These are phyloP conservation scores for Chrysosporium queenslandicum DNA, from an alignment of 2,329 filamentous ascomycete genomes.

Conservation along the genomic window DNA sequence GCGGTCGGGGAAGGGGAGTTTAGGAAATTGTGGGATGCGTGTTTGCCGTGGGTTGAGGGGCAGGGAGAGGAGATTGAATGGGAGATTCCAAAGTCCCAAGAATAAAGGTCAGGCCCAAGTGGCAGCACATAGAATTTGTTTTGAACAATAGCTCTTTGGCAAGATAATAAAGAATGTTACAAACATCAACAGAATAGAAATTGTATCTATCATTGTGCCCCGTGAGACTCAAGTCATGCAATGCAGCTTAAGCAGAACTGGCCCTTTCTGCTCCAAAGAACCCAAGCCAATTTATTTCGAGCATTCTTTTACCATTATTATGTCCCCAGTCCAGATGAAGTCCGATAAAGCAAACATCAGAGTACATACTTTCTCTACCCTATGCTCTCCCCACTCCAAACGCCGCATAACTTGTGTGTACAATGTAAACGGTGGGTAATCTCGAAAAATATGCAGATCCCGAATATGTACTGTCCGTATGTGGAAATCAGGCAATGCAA, in stretches of 20 bases:
- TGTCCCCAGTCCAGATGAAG: neutral
- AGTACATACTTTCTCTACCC: neutral
- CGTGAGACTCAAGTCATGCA: neutral
- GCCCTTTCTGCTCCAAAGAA: neutral
- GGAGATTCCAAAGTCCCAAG: too few relatives aligned
- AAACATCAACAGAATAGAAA: neutral
- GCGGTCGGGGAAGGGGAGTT: slow-evolving; percentile 14
- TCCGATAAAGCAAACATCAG: neutral
- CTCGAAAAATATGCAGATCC: neutral
- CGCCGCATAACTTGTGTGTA: neutral
- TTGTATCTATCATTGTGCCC: neutral
- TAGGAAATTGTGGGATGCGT: slow-evolving; percentile 13
- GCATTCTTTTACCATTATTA: neutral
- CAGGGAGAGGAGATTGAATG: slow-evolving; percentile 13
- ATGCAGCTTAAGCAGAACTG: neutral
- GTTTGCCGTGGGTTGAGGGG: slow-evolving; percentile 15
- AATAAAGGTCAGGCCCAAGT: too few relatives aligned
- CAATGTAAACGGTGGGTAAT: neutral
- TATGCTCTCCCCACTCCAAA: neutral
- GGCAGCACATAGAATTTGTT: too few relatives aligned
- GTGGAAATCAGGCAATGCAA: neutral
- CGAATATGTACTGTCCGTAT: neutral
- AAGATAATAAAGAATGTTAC: too few relatives aligned
- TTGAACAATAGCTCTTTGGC: too few relatives aligned
- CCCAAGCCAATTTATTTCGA: neutral